Conservation (phyloP, 1,284 basidiomycete genomes). For the Veloboletus limbatus region DNA sequence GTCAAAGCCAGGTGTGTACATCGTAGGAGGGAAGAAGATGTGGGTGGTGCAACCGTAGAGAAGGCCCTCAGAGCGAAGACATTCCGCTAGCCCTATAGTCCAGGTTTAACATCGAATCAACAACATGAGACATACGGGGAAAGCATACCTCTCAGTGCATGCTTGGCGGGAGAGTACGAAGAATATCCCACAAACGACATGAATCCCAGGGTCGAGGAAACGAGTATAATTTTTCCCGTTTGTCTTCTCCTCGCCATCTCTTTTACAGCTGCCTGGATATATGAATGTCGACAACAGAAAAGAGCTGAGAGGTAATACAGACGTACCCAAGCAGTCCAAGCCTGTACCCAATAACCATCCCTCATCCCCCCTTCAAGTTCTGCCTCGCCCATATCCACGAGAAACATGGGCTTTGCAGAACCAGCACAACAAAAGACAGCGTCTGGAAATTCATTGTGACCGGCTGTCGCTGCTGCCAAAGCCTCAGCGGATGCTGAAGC, state of each 20-base stretch:
- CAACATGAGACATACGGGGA: neutral
- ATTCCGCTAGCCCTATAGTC: slow-evolving; percentile 76
- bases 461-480: slow-evolving; percentile 44
- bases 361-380: slow-evolving; percentile 54
- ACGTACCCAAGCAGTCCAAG: slow-evolving; percentile 77
- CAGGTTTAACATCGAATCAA: neutral
- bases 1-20: slow-evolving; percentile 78
- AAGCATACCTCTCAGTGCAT: slow-evolving; percentile 77
- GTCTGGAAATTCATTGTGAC: slow-evolving; percentile 54
- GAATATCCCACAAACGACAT: slow-evolving; percentile 84
- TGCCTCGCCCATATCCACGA: slow-evolving; percentile 54
- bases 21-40: slow-evolving; percentile 86
- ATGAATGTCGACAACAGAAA: neutral
- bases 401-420: slow-evolving; percentile 54
- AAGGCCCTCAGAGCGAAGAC: slow-evolving; percentile 78
- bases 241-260: slow-evolving; percentile 62
- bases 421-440: slow-evolving; percentile 73
- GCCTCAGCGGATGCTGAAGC: slow-evolving; percentile 46
- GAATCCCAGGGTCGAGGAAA: slow-evolving; percentile 79
- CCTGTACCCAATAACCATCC: slow-evolving; percentile 68
- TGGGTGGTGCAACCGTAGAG: slow-evolving; percentile 82
- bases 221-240: slow-evolving; percentile 75
- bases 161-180: slow-evolving; percentile 86
- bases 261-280: slow-evolving; percentile 61
- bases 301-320: neutral